Base-by-base conservation (phyloP, 176 grass and related monocot genomes). In the Aegilops longissima region DNA sequence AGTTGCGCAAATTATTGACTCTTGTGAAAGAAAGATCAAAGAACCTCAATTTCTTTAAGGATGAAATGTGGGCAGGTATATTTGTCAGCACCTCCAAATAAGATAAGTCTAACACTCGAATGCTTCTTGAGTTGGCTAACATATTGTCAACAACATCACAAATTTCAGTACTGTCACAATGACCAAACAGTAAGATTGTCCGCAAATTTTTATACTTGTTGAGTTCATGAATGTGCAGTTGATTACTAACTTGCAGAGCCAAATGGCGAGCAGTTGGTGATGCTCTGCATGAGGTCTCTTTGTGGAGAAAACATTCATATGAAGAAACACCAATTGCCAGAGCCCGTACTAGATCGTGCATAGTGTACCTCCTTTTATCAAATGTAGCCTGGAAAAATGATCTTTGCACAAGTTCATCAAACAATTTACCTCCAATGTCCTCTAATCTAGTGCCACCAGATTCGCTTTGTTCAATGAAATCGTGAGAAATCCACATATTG, bases 261-360 rank as follows among this genome's bases (percentile, higher is more conserved):
- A 73, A 73, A 12, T 73, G 70, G 5, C 70, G 70, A 73, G 2
- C 70, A 73, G 21, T 45, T 8, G 38, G 38, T 73, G 70, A 73
- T 25, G 20, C 70, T 16, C 70, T 73, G 12, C 14, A 5, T 25
- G 70, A 25, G n/a, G 11, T 14, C 11, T 44, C 70, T 25, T 14
- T 73, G 39, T 73, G 70, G 70, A 73, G 12, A 12, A 73, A 73
- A 5, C 70, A 73, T 73, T 73, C 70, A 45, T 25, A 6, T 45
- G n/a, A 73, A 25, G 70, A 73, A 73, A 73, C 70, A 73, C 38
- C 70, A 73, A 73, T 73, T 8, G 70, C 70, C 7, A 73, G 12
- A 45, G 70, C 70, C 35, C 70, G 6, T 24, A 73, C 20, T 39
- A 73, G 11, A 73, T 73, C 70, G 1, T 45, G 70, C 70, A 73